Percentiles rank a stretch among this genome's conserved stretches.
These are phyloP conservation scores for Poa annua DNA, from an alignment of 176 grass and related monocot genomes.

Conservation along the genomic window DNA sequence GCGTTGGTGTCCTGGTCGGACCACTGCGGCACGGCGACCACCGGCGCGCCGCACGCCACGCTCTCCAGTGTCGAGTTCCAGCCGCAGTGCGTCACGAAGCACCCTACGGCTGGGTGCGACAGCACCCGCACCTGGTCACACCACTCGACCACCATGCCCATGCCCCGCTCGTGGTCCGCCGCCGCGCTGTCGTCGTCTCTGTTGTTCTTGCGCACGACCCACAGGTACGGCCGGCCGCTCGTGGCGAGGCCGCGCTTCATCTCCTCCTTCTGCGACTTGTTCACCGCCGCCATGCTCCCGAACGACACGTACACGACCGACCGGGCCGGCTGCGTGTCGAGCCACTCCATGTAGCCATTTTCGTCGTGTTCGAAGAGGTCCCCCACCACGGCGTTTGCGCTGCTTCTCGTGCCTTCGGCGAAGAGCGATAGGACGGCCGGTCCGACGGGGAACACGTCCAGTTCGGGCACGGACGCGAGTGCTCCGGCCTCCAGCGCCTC, in stretches of 20 bases:
- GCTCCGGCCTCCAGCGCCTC: constrained; percentile 52
- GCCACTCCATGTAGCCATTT: constrained; percentile 49
- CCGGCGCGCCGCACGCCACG: background rate
- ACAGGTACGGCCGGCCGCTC: constrained; percentile 46
- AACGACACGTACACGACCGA: constrained; percentile 72
- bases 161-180: background rate
- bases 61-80: constrained; percentile 65
- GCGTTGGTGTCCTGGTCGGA: constrained; percentile 37
- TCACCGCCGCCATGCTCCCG: constrained; percentile 49
- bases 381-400: background rate
- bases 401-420: background rate
- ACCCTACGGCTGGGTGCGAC: constrained; percentile 41
- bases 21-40: constrained; percentile 34
- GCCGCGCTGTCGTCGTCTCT: background rate
- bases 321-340: constrained; percentile 40
- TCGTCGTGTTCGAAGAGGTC: constrained; percentile 37
- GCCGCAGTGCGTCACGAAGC: constrained; percentile 60
- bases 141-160: constrained; percentile 58
- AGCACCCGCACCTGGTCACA: constrained; percentile 62
- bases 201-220: constrained; percentile 51
- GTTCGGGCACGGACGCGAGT: constrained; percentile 30
- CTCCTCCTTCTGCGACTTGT: constrained; percentile 51
- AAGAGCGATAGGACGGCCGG: constrained; percentile 29
- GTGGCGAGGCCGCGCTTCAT: constrained; percentile 35
- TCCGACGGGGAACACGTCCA: constrained; percentile 44